phyloP scores from a whole-genome alignment of 2,329 filamentous ascomycete species.

The Aspergillus jensenii region DNA sequence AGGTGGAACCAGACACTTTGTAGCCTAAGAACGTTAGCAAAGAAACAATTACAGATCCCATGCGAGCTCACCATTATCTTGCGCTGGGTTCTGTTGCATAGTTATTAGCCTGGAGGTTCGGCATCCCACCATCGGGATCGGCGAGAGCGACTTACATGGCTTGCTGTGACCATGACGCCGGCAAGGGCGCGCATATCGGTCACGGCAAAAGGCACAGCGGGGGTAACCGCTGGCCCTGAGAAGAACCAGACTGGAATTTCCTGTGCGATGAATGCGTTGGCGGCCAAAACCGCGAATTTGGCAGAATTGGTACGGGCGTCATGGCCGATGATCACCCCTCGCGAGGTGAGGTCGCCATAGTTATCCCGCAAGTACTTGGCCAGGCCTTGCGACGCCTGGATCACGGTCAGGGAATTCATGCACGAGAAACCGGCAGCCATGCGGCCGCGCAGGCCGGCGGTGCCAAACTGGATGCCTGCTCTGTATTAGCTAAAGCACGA shows the following conservation, averaged over 20 bases:
- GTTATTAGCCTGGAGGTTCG: slow-evolving; percentile 8
- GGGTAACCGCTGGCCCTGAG: slow-evolving; percentile 57
- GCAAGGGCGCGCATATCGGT: slow-evolving; percentile 54
- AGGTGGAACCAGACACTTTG: slow-evolving; percentile 51
- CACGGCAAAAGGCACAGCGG: slow-evolving; percentile 63
- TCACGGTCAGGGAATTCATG: slow-evolving; percentile 60
- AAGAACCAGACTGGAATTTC: slow-evolving; percentile 62
- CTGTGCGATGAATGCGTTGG: slow-evolving; percentile 59
- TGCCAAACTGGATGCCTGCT: slow-evolving; percentile 60
- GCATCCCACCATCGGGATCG: background rate
- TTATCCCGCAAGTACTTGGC: slow-evolving; percentile 58
- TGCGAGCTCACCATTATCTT: slow-evolving; percentile 54
- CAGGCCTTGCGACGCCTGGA: slow-evolving; percentile 65
- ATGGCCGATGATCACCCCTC: slow-evolving; percentile 60
- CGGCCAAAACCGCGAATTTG: slow-evolving; percentile 60
- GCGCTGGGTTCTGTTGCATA: slow-evolving; percentile 54
- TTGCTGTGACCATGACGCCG: slow-evolving; percentile 66
- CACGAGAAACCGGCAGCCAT: slow-evolving; percentile 66
- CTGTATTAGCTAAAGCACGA: slow-evolving; percentile 5
- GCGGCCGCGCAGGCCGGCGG: slow-evolving; percentile 61
- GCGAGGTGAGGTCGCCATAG: slow-evolving; percentile 40
- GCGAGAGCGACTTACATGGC: slow-evolving; percentile 46
- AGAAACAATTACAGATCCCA: background rate
- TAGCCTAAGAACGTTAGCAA: slow-evolving; percentile 45
- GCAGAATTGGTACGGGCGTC: slow-evolving; percentile 64